Conservation (phyloP, 441 rosid genomes). For the Erodium texanum region DNA sequence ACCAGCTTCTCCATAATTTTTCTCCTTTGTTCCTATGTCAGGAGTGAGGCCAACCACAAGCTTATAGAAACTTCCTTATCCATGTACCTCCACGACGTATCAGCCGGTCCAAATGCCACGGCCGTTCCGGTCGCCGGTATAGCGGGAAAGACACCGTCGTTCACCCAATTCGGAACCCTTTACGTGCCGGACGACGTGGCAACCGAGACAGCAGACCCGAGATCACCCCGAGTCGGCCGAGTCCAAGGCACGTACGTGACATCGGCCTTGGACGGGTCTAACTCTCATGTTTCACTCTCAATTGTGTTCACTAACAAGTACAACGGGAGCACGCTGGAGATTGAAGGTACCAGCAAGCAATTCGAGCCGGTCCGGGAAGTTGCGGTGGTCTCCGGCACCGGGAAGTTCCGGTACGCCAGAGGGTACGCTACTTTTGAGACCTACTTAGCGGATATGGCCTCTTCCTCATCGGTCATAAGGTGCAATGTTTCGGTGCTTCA, state of each 20-base stretch:
- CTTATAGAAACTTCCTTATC: constrained; percentile 18
- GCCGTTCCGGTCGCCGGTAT: constrained; percentile 17
- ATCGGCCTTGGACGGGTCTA: constrained; percentile 17
- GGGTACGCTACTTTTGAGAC: constrained; percentile 18
- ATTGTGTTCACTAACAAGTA: constrained; percentile 19
- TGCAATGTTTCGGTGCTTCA: constrained; percentile 19
- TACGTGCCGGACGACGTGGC: constrained; percentile 14
- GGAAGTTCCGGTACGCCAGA: constrained; percentile 19
- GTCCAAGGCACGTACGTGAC: constrained; percentile 14
- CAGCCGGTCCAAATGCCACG: constrained; percentile 15
- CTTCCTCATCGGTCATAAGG: constrained; percentile 11
- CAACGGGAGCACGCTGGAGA: constrained; percentile 23
- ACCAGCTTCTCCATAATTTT: background rate
- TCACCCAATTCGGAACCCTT: constrained; percentile 19
- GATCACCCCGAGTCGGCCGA: constrained; percentile 11
- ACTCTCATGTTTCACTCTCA: constrained; percentile 13
- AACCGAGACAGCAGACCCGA: constrained; percentile 10
- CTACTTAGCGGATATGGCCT: background rate
- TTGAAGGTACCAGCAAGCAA: constrained; percentile 16
- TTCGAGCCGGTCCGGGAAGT: constrained; percentile 12
- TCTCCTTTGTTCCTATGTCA: background rate
- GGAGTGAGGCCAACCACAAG: background rate
- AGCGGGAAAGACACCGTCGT: constrained; percentile 14
- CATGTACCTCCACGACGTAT: constrained; percentile 17
- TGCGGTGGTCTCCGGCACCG: constrained; percentile 20